phyloP scores from a whole-genome alignment of 2,329 filamentous ascomycete species.

The Sporothrix pseudoabietina region DNA sequence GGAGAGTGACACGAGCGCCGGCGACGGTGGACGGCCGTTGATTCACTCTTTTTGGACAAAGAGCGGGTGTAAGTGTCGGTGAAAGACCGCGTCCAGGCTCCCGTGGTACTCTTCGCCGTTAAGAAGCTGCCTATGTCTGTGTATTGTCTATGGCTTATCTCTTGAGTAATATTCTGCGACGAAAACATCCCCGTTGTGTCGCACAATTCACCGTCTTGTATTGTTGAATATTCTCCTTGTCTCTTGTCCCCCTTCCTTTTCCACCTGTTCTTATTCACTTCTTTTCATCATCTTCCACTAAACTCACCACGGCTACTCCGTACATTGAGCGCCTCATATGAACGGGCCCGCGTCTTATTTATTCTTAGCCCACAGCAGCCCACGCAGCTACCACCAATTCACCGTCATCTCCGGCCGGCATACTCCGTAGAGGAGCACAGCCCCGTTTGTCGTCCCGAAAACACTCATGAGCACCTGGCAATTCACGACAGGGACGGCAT shows the following conservation, averaged over 20 bases:
- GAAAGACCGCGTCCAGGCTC: neutral
- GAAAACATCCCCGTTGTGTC: neutral
- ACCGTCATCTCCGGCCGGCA: neutral
- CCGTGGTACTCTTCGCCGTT: neutral
- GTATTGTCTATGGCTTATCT: neutral
- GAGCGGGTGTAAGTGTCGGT: neutral
- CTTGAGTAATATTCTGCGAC: neutral
- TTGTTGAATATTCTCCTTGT: neutral
- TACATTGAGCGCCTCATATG: neutral
- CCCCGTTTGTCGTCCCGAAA: neutral
- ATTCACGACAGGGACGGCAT: neutral
- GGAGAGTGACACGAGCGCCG: neutral
- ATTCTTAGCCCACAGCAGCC: neutral
- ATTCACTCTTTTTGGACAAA: neutral
- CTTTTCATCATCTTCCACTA: neutral
- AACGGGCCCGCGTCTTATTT: neutral
- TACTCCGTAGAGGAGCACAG: neutral
- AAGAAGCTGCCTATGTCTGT: too few species aligned
- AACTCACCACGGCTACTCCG: neutral
- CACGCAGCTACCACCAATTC: neutral
- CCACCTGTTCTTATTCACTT: neutral
- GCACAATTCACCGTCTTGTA: neutral
- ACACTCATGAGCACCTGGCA: neutral
- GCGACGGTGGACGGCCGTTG: neutral
- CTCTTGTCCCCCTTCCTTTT: neutral